Conservation (phyloP, 495 filamentous ascomycete species). For the Venustampulla echinocandica region DNA sequence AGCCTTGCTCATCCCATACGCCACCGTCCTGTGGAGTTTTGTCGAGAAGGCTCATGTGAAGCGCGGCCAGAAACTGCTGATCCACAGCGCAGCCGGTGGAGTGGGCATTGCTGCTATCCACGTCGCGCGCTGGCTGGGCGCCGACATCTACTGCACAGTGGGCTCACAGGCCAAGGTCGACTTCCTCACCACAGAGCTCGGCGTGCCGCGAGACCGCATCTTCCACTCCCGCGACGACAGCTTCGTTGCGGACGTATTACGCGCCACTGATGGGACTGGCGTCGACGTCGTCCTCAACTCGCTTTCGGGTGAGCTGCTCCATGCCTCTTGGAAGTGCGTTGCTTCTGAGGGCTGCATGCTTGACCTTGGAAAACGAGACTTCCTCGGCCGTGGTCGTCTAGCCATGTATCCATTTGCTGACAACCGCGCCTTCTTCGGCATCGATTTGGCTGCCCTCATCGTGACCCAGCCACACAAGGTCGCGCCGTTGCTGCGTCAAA, state of each 20-base stretch:
- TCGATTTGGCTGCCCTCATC: neutral
- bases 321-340: slow-evolving; percentile 37
- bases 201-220: slow-evolving; percentile 40
- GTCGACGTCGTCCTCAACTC: slow-evolving; percentile 49
- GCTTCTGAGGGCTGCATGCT: slow-evolving; percentile 41
- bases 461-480: neutral
- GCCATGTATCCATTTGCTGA: slow-evolving; percentile 19
- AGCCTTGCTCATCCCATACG: slow-evolving; percentile 28
- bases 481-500: neutral
- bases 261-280: slow-evolving; percentile 38
- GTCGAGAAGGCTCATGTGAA: slow-evolving; percentile 33
- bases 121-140: neutral
- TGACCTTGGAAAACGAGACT: slow-evolving; percentile 34
- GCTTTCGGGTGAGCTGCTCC: slow-evolving; percentile 36
- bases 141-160: slow-evolving; percentile 49
- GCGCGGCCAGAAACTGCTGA: slow-evolving; percentile 47
- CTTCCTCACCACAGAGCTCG: slow-evolving; percentile 39
- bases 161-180: slow-evolving; percentile 42
- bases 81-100: slow-evolving; percentile 46
- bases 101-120: slow-evolving; percentile 2
- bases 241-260: slow-evolving; percentile 33
- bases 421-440: slow-evolving; percentile 5
- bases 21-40: slow-evolving; percentile 47
- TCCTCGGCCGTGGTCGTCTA: slow-evolving; percentile 23
- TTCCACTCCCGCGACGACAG: slow-evolving; percentile 37